These are phyloP conservation scores for Sideroxylon spinosum DNA, from an alignment of 179 eudicot species.

Conservation along the genomic window DNA sequence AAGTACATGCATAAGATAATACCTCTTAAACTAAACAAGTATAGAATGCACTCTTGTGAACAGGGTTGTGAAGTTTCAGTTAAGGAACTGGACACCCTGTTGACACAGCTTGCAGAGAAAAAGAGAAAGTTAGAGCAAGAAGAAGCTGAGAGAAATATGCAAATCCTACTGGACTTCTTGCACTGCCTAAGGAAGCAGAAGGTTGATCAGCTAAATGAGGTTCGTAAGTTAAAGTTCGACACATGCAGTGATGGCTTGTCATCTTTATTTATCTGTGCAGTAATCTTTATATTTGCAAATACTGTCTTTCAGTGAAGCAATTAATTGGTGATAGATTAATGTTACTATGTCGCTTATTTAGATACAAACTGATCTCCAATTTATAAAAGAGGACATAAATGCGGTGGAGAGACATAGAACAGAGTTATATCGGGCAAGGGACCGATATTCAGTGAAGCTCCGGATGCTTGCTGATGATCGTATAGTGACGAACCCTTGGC, in stretches of 20 bases:
- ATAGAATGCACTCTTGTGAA: conserved; percentile 37
- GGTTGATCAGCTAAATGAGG: conserved; percentile 77
- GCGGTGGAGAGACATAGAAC: conserved; percentile 70
- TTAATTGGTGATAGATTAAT: conserved; percentile 9
- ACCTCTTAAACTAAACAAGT: neutral
- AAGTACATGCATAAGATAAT: neutral
- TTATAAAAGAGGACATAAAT: conserved; percentile 67
- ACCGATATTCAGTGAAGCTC: conserved; percentile 57
- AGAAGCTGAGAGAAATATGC: conserved; percentile 93
- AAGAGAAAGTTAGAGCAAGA: conserved; percentile 85
- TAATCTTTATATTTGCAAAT: neutral
- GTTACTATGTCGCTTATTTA: conserved; percentile 24
- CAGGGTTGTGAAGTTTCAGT: conserved; percentile 64
- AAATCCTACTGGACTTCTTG: conserved; percentile 69
- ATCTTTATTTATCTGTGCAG: neutral
- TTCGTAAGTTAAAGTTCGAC: conserved; percentile 22
- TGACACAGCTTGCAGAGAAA: conserved; percentile 71
- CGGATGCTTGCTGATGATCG: conserved; percentile 57
- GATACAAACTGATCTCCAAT: conserved; percentile 73
- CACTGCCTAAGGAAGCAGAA: conserved; percentile 76
- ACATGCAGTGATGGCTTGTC: neutral
- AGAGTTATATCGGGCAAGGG: conserved; percentile 62
- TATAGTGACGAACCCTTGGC: conserved; percentile 34
- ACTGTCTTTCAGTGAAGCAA: neutral
- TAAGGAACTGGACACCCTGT: conserved; percentile 67